Evolutionary conservation across 2,329 filamentous ascomycete species (phyloP).

Genomic region (Cyphellophora attinorum): DNA sequence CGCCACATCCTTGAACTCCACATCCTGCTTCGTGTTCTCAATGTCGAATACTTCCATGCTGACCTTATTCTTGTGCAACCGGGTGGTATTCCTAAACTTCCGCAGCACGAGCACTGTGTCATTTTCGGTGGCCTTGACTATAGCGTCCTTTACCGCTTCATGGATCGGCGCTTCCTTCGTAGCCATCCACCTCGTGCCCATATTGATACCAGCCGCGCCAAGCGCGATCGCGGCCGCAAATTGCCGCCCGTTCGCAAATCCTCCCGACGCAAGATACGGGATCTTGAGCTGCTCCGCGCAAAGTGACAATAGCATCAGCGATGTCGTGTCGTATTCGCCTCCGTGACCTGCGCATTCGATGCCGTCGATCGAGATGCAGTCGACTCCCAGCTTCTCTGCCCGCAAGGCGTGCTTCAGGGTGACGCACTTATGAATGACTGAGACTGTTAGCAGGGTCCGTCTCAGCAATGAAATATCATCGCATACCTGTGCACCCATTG

Average conservation of each 20-base stretch:
- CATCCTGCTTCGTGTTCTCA: constrained; percentile 64
- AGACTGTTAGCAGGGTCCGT: too few relatives aligned
- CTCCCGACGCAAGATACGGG: constrained; percentile 89
- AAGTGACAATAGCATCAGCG: constrained; percentile 55
- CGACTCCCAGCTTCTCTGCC: constrained; percentile 2
- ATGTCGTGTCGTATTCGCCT: constrained; percentile 42
- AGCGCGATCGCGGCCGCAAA: constrained; percentile 80
- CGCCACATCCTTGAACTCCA: constrained; percentile 80
- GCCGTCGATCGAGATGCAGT: constrained; percentile 1
- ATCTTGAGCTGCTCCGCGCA: constrained; percentile 70
- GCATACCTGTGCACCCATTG: neutral
- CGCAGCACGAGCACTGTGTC: constrained; percentile 81
- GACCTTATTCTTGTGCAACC: constrained; percentile 77
- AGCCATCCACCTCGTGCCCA: constrained; percentile 96
- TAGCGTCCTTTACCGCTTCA: constrained; percentile 81
- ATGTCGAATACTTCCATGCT: constrained; percentile 73
- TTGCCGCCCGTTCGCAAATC: constrained; percentile 86
- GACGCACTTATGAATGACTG: constrained; percentile 1
- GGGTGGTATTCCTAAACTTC: constrained; percentile 82
- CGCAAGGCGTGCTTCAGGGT: constrained; percentile 1
- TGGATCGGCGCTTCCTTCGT: constrained; percentile 92
- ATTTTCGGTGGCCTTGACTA: constrained; percentile 79
- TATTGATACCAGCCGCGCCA: constrained; percentile 88
- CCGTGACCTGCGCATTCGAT: constrained; percentile 59
- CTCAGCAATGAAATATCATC: too few relatives aligned